Base-by-base conservation (phyloP, 1,284 basidiomycete genomes). In the Leccinum brunneo-olivaceum region DNA sequence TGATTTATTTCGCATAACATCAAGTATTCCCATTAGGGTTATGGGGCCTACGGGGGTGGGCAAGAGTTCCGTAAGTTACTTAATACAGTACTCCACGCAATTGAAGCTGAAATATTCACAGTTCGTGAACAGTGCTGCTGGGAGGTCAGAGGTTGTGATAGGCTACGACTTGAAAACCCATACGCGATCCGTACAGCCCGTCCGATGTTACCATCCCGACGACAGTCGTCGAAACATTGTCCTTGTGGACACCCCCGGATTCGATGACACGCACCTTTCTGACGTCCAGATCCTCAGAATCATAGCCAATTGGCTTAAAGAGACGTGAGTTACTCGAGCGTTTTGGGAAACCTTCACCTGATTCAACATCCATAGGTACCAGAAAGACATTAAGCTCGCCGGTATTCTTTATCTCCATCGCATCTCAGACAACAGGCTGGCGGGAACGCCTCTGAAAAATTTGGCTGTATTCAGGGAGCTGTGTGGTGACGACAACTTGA, bases 371-470 rank as follows among this genome's bases (percentile, higher is more conserved):
- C 3, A 11, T 21, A 57, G 51, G 7, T 52, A 57, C 21, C 35
- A 39, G 20, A 50, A 46, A 11, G 41, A 51, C 20, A 45, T 41
- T 34, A 61, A 42, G 34, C 45, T 63, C 7, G 15, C 49, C 6
- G 59, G 59, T 12, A 27, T 63, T 20, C 39, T 63, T n/a, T 59
- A 59, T 37, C 45, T 62, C 39, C 57, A 63, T 34, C 57, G 49
- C 3, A 59, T 62, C 14, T 64, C 71, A n/a, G 74, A 75, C 49
- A 58, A 60, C 47, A 64, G 73, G 21, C 56, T 76, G 48, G 66
- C 64, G 5, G 72, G 72, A 10, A 54, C 57, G 4, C 45, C 60
- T 20, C 33, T 45, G 18, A 45, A 53, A 20, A 60, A 49, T 24
- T 29, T 60, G 14, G 14, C 42, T 2, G 40, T 59, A 27, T 55